phyloP scores from a whole-genome alignment of 2,329 filamentous ascomycete species.

The Monosporascus sp. region DNA sequence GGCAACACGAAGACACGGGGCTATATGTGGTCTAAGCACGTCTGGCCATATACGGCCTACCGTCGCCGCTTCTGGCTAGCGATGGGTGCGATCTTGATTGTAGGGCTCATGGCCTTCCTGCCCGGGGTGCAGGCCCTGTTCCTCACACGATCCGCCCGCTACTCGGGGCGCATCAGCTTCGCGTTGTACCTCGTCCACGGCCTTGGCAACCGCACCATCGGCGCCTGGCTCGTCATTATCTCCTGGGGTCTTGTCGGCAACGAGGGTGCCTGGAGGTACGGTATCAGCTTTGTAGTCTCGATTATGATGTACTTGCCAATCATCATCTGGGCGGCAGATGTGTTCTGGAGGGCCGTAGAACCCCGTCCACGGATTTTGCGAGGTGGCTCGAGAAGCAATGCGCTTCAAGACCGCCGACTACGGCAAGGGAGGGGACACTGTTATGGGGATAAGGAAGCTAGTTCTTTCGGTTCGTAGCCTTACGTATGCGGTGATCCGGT shows the following conservation, averaged over 20 bases:
- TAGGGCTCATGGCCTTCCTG: conserved; percentile 22
- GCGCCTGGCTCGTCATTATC: conserved; percentile 17
- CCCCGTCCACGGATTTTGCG: conserved; percentile 21
- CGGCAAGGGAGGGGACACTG: not conserved
- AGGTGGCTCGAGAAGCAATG: conserved; percentile 23
- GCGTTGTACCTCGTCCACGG: conserved; percentile 56
- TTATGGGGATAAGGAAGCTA: not conserved
- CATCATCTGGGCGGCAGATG: conserved; percentile 46
- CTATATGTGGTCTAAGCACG: conserved; percentile 22
- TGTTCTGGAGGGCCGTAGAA: conserved; percentile 35
- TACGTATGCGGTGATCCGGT: not conserved
- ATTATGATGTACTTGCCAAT: conserved; percentile 21
- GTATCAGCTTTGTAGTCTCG: conserved; percentile 19
- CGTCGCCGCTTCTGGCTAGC: conserved; percentile 25
- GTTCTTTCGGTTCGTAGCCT: not conserved
- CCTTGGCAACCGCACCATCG: conserved; percentile 24
- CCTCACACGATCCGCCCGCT: conserved; percentile 37
- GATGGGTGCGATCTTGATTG: conserved; percentile 30
- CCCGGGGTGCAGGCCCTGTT: conserved; percentile 19
- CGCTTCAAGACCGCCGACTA: conserved; percentile 5
- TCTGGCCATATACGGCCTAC: conserved; percentile 24
- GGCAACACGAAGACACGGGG: conserved; percentile 20
- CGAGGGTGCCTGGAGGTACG: conserved; percentile 19
- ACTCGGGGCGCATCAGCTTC: conserved; percentile 52
- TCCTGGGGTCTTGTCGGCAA: conserved; percentile 29